Base-by-base conservation (phyloP, 225 moss, liverwort and hornwort genomes). In the Antitrichia curtipendula region DNA sequence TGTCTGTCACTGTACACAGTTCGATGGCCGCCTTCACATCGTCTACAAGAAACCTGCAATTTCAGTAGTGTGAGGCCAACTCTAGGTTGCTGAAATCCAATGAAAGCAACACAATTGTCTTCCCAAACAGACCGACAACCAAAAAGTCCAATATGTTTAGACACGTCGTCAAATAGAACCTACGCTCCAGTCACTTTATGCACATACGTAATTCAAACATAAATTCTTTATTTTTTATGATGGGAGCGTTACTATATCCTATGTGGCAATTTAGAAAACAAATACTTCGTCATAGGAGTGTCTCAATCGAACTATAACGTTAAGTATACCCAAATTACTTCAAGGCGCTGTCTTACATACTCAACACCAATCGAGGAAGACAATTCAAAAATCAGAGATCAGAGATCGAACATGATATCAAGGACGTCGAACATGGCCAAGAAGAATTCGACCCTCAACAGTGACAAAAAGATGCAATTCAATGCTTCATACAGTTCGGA, bases 11-110 rank as follows among this genome's bases (percentile, higher is more conserved):
- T 29, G 27, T 85, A 58, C 88, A 74, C 36, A 92, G 3, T 83
- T 94, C 92, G 17, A 92, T 65, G 66, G 85, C 94, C 56, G 43
- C 83, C 87, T 94, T 92, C 52, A 83, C 88, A 41, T 78, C 85
- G 58, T 94, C 94, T 9, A 94, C 92, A 32, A 92, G 75, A 81
- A 91, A 92, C 87, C 91, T 94, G 86, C 88, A 85, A 66, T 32
- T 34, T 71, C 77, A 63, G 3, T 23, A 2, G 40, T 56, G 62
- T 89, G 8, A 89, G 81, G 28, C 9, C 70, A 20, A 19, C 11
- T 70, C 36, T 36, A 10, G 13, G 43, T 32, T 24, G 47, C 52
- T 61, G 7, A 9, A 53, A 50, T 78, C 43, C 49, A 24, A 58
- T 27, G 18, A 76, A 43, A 9, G 32, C 13, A 24, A 16, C 12